These are phyloP conservation scores for Termitomyces bulborhizus DNA, from an alignment of 768 basidiomycete species.

Conservation along the genomic window DNA sequence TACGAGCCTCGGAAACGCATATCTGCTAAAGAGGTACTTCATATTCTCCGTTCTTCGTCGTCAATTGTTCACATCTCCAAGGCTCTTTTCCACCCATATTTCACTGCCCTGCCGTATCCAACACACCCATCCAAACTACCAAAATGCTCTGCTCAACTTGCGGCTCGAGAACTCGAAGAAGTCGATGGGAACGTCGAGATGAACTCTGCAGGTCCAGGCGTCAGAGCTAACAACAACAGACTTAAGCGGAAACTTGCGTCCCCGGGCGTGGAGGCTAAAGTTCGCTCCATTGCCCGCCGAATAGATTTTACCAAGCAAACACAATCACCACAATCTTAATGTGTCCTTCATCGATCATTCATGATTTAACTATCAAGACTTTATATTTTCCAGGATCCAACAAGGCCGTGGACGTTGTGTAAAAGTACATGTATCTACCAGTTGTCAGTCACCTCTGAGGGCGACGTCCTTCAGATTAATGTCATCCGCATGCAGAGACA, in stretches of 20 bases:
- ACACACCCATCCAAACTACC: slow-evolving; percentile 88
- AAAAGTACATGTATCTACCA: slow-evolving; percentile 1
- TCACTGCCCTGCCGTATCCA: slow-evolving; percentile 79
- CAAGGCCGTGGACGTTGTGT: neutral
- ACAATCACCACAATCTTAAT: slow-evolving; percentile 25
- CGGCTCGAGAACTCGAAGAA: slow-evolving; percentile 62
- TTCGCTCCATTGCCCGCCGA: slow-evolving; percentile 59
- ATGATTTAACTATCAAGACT: neutral
- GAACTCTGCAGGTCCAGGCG: slow-evolving; percentile 40
- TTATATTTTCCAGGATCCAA: neutral
- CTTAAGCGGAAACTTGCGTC: slow-evolving; percentile 70
- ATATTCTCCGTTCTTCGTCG: neutral
- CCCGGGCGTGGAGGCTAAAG: slow-evolving; percentile 40
- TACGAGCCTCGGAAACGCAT: slow-evolving; percentile 87
- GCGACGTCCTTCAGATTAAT: slow-evolving; percentile 1
- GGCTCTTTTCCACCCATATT: slow-evolving; percentile 87
- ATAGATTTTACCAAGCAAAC: slow-evolving; percentile 60
- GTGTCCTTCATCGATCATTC: neutral
- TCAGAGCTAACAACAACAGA: slow-evolving; percentile 48
- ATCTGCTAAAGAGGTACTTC: slow-evolving; percentile 62
- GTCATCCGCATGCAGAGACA: neutral
- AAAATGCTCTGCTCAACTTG: slow-evolving; percentile 47
- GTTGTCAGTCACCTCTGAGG: neutral
- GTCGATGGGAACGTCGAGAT: slow-evolving; percentile 68
- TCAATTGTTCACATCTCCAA: slow-evolving; percentile 20